phyloP scores from a whole-genome alignment of 1,139 yeast species.

The Geotrichum bryndzae region DNA sequence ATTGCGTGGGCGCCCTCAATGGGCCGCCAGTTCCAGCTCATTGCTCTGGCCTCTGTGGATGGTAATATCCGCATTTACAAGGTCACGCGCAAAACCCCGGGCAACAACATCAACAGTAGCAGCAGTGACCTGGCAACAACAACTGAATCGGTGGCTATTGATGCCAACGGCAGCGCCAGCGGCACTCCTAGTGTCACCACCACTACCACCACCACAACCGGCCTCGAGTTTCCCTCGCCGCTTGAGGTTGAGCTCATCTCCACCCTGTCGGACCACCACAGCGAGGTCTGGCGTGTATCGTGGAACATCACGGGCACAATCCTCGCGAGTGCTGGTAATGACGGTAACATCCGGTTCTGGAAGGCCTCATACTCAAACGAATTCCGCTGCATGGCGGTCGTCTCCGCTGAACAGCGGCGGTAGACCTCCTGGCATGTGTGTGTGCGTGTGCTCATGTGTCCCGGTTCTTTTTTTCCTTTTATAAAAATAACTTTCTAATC shows the following conservation, averaged over 20 bases:
- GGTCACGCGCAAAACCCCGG: conserved; percentile 43
- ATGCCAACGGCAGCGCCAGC: not conserved
- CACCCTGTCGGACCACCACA: conserved; percentile 67
- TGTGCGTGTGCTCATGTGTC: no score
- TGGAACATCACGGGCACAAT: conserved; percentile 92
- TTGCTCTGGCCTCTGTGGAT: conserved; percentile 95
- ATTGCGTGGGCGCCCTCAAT: conserved; percentile 97
- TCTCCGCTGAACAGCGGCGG: conserved; percentile 52
- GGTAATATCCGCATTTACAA: conserved; percentile 85
- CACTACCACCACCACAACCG: not conserved
- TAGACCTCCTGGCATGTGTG: not conserved
- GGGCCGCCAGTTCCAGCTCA: conserved; percentile 81
- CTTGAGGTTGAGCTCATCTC: conserved; percentile 41
- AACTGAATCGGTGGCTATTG: not conserved
- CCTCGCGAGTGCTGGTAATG: conserved; percentile 90
- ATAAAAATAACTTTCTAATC: not conserved
- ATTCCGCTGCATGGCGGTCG: conserved; percentile 88
- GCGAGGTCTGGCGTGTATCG: conserved; percentile 92
- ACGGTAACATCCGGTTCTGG: conserved; percentile 88
- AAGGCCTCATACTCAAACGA: conserved; percentile 79
- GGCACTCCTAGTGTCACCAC: not conserved
- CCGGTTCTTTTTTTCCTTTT: no score
- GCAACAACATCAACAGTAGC: not conserved
- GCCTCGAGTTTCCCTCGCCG: not conserved
- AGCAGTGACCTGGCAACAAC: not conserved